These are phyloP conservation scores for Penicillium sp. DNA, from an alignment of 2,329 filamentous ascomycete species.

Conservation along the genomic window DNA sequence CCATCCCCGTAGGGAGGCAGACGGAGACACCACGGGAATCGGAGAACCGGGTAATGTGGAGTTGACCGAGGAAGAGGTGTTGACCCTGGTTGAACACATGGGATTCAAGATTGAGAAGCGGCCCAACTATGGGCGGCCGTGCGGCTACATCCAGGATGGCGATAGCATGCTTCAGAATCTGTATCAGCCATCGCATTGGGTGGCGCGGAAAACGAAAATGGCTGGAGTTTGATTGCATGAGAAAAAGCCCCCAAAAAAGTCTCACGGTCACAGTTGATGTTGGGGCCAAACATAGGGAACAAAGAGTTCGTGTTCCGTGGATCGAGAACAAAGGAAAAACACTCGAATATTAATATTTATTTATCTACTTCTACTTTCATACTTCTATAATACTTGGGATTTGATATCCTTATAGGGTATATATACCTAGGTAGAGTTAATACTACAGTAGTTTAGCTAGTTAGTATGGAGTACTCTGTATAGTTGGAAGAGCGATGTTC, in stretches of 20 bases:
- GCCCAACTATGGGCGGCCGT: conserved; percentile 53
- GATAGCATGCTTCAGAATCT: conserved; percentile 80
- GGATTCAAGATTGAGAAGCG: conserved; percentile 71
- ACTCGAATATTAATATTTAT: background rate
- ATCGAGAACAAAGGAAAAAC: background rate
- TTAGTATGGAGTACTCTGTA: too few species aligned
- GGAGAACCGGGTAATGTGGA: conserved; percentile 88
- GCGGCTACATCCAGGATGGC: conserved; percentile 79
- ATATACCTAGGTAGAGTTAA: too few species aligned
- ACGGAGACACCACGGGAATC: conserved; percentile 56
- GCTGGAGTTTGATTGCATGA: background rate
- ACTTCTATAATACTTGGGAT: background rate
- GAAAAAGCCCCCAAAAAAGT: background rate
- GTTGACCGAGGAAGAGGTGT: conserved; percentile 81
- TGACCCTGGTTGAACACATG: conserved; percentile 65
- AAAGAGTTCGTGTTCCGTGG: background rate
- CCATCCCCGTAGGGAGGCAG: conserved; percentile 22
- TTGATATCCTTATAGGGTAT: too few species aligned
- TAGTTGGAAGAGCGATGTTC: background rate
- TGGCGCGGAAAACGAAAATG: conserved; percentile 62
- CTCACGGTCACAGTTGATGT: too few species aligned
- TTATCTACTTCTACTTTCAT: too few species aligned
- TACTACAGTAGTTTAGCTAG: too few species aligned
- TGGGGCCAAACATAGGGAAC: conserved; percentile 1
- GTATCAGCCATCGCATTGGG: conserved; percentile 79